Evolutionary conservation across 176 grass and related monocot species (phyloP).

Genomic region (Puya raimondii): DNA sequence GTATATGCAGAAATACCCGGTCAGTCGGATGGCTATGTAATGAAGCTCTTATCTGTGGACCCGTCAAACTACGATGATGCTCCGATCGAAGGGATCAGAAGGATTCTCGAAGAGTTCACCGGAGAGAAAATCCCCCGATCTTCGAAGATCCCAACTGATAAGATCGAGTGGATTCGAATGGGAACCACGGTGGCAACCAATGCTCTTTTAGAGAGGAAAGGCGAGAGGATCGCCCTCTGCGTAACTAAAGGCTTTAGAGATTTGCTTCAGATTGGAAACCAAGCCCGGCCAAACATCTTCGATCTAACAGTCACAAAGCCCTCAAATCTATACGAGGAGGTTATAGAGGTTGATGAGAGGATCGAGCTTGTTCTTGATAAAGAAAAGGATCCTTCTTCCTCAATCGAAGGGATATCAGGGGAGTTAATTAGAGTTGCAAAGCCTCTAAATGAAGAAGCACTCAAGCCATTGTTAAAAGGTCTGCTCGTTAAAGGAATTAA

Average conservation of each 20-base stretch:
- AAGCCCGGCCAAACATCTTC: constrained; percentile 80
- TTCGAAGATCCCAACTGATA: constrained; percentile 67
- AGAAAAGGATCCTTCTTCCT: constrained; percentile 22
- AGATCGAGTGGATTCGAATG: constrained; percentile 96
- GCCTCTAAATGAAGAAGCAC: constrained; percentile 45
- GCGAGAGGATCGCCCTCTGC: constrained; percentile 74
- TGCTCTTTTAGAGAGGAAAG: constrained; percentile 83
- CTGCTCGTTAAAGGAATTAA: constrained; percentile 83
- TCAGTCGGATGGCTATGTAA: constrained; percentile 43
- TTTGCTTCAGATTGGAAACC: constrained; percentile 90
- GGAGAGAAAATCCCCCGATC: constrained; percentile 52
- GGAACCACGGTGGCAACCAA: constrained; percentile 96
- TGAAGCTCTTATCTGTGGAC: constrained; percentile 87
- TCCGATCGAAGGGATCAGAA: constrained; percentile 73
- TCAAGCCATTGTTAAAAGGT: constrained; percentile 49
- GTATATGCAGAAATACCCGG: constrained; percentile 83
- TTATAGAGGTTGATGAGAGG: constrained; percentile 87
- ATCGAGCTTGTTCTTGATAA: constrained; percentile 52
- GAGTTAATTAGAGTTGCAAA: constrained; percentile 62
- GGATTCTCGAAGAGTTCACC: constrained; percentile 74
- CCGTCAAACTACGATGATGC: constrained; percentile 92
- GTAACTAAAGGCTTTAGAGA: constrained; percentile 79
- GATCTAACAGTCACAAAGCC: constrained; percentile 73
- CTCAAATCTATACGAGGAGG: constrained; percentile 87
- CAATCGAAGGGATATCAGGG: constrained; percentile 65